Evolutionary conservation across 2,329 filamentous ascomycete species (phyloP), one percentile per base, ranked within the genome.

Genomic region (Aspergillus fumigatiaffinis): DNA sequence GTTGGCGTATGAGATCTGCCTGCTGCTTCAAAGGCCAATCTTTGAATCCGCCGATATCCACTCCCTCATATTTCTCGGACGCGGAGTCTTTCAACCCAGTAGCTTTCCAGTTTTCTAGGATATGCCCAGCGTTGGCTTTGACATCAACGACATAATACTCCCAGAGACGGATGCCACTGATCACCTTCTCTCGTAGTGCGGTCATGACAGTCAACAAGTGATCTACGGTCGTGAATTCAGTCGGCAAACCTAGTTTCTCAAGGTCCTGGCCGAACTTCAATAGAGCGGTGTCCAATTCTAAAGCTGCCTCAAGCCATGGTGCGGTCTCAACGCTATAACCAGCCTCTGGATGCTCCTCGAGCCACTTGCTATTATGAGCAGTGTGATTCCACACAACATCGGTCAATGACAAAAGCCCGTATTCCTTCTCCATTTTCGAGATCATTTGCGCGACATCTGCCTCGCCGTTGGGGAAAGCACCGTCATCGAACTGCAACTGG

Each of bases 371-470:
- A 76, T 97, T 97, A 78, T 97, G 85, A 6, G 94, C 93, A 3
- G 94, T 99, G 77, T 99, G 94, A 70, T 99, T 99, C 80, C 94
- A 92, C 48, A 99, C 95, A 60, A 99, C 93, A 72, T 99, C 94
- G 1, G 93, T 97, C 77, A 99, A 77, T 60, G 90, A 91, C 56
- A 99, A 81, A 54, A 99, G 79, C 2, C 90, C 90, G 73, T 95
- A 87, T 53, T 96, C 87, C 52, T 87, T 82, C 74, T 97, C 90
- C 82, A 99, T 88, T 70, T 85, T 92, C 47, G 84, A 76, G 20
- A 96, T 85, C 80, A 99, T 81, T 50, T 85, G 82, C 57, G 87
- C 80, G 55, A 97, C 82, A 71, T 97, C 92, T 57, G 86, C 77
- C 74, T 97, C 91, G 51, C 94, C 95, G 51, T 85, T 85, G 1